Evolutionary conservation across 345 rosid genomes (phyloP).

Genomic region (Cardiospermum halicacabum): DNA sequence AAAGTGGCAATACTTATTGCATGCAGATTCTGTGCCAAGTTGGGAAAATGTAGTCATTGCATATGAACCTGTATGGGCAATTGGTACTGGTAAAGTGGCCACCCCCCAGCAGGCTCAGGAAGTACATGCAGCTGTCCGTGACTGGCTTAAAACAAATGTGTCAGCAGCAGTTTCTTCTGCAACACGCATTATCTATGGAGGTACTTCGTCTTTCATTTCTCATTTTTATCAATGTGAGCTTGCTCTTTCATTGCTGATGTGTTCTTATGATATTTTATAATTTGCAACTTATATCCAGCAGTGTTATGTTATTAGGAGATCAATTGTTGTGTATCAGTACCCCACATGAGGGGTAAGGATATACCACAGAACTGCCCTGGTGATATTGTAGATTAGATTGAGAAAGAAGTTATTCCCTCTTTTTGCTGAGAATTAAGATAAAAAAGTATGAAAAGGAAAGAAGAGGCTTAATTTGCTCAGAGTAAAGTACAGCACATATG

Average conservation of each 20-base stretch:
- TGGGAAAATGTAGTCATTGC: slow-evolving; percentile 93
- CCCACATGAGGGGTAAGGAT: neutral
- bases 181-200: slow-evolving; percentile 96
- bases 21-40: slow-evolving; percentile 78
- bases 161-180: slow-evolving; percentile 89
- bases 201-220: slow-evolving; percentile 24
- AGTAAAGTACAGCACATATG: too few relatives aligned
- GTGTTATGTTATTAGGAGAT: neutral
- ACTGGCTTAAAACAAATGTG: slow-evolving; percentile 87
- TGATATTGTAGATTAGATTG: neutral
- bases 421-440: too few relatives aligned
- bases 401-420: neutral
- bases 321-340: neutral
- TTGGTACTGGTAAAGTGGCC: slow-evolving; percentile 98
- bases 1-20: neutral
- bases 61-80: slow-evolving; percentile 99
- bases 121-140: slow-evolving; percentile 84
- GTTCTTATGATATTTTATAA: neutral
- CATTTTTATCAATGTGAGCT: neutral
- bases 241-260: neutral
- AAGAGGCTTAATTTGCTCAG: too few relatives aligned
- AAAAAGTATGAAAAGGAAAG: too few relatives aligned
- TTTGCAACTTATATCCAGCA: neutral
- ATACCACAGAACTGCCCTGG: neutral
- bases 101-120: slow-evolving; percentile 94